Evolutionary conservation across 805 yeast species (phyloP).

Genomic region (Schizosaccharomyces japonicus): DNA sequence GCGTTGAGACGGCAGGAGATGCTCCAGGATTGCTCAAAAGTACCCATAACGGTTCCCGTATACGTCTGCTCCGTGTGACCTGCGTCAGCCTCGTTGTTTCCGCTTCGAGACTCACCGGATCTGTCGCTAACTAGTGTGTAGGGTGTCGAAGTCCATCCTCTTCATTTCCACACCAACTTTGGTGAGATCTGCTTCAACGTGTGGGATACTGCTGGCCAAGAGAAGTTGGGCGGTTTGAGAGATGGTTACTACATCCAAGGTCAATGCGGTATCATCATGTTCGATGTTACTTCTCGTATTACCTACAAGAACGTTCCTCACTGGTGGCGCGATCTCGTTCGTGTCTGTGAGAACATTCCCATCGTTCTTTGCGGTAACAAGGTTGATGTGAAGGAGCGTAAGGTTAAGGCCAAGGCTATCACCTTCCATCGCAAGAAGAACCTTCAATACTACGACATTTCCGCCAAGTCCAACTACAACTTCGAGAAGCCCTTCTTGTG

Average conservation of each 20-base stretch:
- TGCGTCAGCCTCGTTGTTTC: too few species aligned
- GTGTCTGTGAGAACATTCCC: constrained; percentile 99
- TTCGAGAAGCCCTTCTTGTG: constrained; percentile 99
- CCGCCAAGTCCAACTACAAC: constrained; percentile 98
- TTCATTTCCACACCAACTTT: constrained; percentile 89
- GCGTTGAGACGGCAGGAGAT: too few species aligned
- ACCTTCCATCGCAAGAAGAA: constrained; percentile 99
- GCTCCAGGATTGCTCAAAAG: too few species aligned
- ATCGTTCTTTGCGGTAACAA: constrained; percentile 97
- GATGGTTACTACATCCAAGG: constrained; percentile 99
- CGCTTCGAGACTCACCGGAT: too few species aligned
- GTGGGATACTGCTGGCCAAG: constrained; percentile 99
- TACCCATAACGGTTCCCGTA: too few species aligned
- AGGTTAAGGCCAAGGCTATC: constrained; percentile 98
- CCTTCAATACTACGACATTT: constrained; percentile 96
- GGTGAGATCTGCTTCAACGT: constrained; percentile 98
- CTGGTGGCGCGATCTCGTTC: constrained; percentile 98
- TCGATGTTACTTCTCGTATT: constrained; percentile 97
- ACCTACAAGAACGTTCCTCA: constrained; percentile 99
- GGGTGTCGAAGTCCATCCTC: constrained; percentile 98
- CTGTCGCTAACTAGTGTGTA: too few species aligned
- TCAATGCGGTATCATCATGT: constrained; percentile 99
- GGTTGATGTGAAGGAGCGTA: constrained; percentile 98
- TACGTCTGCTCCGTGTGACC: too few species aligned
- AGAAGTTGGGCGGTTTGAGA: constrained; percentile 97